Conservation (phyloP, 2,329 filamentous ascomycete species). For the Epichloe baconii region DNA sequence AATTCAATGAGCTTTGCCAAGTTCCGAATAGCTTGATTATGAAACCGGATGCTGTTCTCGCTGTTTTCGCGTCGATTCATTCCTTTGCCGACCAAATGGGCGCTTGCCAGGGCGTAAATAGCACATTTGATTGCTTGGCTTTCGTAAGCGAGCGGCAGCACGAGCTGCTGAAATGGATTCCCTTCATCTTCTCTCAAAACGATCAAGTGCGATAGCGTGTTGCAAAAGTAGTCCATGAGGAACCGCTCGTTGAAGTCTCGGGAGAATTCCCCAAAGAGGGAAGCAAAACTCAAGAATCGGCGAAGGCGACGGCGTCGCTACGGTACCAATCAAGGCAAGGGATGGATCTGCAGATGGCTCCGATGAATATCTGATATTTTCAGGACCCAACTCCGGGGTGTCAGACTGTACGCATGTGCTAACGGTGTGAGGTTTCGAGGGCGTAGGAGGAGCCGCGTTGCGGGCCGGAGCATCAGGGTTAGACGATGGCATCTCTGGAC, state of each 20-base stretch:
- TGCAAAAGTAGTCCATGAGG: constrained; percentile 50
- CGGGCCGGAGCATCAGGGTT: background rate
- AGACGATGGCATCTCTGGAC: background rate
- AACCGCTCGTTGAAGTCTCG: constrained; percentile 38
- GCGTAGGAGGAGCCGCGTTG: background rate
- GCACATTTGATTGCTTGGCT: constrained; percentile 61
- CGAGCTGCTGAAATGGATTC: constrained; percentile 50
- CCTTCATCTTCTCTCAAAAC: constrained; percentile 50
- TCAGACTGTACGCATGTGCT: constrained; percentile 10
- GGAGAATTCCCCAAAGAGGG: constrained; percentile 44
- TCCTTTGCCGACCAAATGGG: constrained; percentile 61
- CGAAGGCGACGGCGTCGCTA: constrained; percentile 8
- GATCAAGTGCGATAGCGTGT: constrained; percentile 50
- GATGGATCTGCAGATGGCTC: constrained; percentile 11
- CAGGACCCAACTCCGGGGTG: background rate
- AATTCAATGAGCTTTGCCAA: constrained; percentile 43
- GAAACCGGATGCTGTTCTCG: constrained; percentile 45
- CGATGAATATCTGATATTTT: background rate
- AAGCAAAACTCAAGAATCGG: constrained; percentile 34
- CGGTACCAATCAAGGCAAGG: constrained; percentile 15
- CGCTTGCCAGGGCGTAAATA: constrained; percentile 71
- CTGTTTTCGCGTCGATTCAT: constrained; percentile 26
- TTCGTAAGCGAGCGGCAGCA: constrained; percentile 43
- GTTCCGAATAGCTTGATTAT: constrained; percentile 45
- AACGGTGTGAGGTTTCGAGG: constrained; percentile 5